Percentiles rank a stretch among this genome's conserved stretches.
Evolutionary conservation across 1,284 basidiomycete species (phyloP).

Genomic region (Mycosarcoma mackinlayi): DNA sequence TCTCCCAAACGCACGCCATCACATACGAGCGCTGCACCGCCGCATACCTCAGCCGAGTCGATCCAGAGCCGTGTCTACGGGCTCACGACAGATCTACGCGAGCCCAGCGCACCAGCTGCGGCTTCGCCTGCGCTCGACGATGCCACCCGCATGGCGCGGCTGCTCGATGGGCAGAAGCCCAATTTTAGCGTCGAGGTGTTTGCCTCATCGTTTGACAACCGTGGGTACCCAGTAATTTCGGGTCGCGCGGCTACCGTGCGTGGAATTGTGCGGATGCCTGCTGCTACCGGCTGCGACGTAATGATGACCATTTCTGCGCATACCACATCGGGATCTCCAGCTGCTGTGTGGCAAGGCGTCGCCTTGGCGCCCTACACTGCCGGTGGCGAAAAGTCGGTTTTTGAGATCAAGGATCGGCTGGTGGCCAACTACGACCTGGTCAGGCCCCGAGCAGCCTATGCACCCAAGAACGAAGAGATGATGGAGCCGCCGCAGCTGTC

Average conservation of each 20-base stretch:
- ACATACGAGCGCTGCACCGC: constrained; percentile 8
- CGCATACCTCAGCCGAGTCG: constrained; percentile 2
- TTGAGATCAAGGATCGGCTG: constrained; percentile 52
- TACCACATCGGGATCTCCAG: constrained; percentile 58
- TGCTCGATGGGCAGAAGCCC: constrained; percentile 39
- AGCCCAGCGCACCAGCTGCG: constrained; percentile 16
- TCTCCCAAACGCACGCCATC: constrained; percentile 23
- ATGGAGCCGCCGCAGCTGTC: constrained; percentile 41
- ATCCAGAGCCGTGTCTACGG: constrained; percentile 45
- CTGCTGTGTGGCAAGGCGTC: constrained; percentile 59
- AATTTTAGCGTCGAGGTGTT: constrained; percentile 61
- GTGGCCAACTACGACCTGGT: constrained; percentile 44
- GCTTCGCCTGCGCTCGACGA: constrained; percentile 23
- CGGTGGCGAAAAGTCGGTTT: constrained; percentile 51
- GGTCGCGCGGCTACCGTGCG: constrained; percentile 49
- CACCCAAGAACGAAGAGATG: constrained; percentile 44
- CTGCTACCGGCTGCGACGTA: constrained; percentile 51
- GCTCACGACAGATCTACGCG: constrained; percentile 40
- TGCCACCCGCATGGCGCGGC: constrained; percentile 24
- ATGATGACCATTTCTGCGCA: constrained; percentile 60
- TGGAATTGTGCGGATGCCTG: constrained; percentile 51
- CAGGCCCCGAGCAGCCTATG: constrained; percentile 36
- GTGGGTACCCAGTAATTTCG: constrained; percentile 56
- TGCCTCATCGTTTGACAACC: constrained; percentile 52
- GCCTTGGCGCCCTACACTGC: constrained; percentile 51